Percentiles rank a stretch among this genome's conserved stretches.
Conservation (phyloP, 1,139 yeast genomes). For the Blastobotrys persicus region DNA sequence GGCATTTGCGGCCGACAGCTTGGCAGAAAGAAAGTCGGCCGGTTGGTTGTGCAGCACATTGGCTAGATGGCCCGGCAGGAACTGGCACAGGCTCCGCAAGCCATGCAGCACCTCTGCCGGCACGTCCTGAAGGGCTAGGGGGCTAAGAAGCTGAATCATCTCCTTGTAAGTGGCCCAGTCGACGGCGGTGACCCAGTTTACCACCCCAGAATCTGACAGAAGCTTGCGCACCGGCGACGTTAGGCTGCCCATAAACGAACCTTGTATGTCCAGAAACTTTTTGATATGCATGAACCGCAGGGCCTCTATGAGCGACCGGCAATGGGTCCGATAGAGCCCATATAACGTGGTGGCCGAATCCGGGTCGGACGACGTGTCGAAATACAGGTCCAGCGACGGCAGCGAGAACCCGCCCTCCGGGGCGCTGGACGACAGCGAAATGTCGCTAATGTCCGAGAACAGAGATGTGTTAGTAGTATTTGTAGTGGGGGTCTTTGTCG, state of each 20-base stretch:
- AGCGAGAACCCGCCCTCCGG: constrained; percentile 38
- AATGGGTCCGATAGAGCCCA: constrained; percentile 61
- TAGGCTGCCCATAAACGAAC: constrained; percentile 56
- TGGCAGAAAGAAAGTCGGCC: constrained; percentile 48
- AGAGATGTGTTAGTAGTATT: constrained; percentile 12
- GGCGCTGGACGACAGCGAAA: constrained; percentile 24
- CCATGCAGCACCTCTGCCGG: constrained; percentile 53
- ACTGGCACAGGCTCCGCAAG: constrained; percentile 33
- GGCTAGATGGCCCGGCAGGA: constrained; percentile 30
- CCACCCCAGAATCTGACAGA: constrained; percentile 49
- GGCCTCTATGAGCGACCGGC: constrained; percentile 60
- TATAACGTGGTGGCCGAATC: constrained; percentile 63
- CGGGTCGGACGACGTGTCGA: constrained; percentile 43
- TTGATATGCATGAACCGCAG: constrained; percentile 67
- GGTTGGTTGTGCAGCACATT: constrained; percentile 48
- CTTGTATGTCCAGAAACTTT: constrained; percentile 53
- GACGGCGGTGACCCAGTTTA: constrained; percentile 64
- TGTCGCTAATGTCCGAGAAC: constrained; percentile 21
- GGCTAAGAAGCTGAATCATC: constrained; percentile 63
- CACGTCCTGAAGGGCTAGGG: constrained; percentile 60
- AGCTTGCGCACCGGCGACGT: constrained; percentile 66
- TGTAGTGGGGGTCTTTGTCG: not conserved
- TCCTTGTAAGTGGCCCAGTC: constrained; percentile 60
- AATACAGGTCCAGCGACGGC: constrained; percentile 53
- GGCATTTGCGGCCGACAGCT: constrained; percentile 53